Conservation (phyloP, 495 filamentous ascomycete species). For the Rhizodiscina lignyota region DNA sequence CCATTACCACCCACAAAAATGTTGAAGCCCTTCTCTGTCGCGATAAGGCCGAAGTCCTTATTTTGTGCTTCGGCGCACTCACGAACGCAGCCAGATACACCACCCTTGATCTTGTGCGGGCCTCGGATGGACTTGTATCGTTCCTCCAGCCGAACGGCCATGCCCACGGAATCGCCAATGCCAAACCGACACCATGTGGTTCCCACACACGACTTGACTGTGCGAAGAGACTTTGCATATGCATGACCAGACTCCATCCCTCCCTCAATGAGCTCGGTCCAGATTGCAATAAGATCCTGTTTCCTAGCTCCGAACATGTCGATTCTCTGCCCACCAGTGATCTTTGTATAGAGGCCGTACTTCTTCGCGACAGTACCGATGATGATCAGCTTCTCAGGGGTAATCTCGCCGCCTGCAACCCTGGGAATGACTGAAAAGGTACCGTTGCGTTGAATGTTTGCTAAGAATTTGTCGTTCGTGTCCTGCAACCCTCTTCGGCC, state of each 20-base stretch:
- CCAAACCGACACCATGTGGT: constrained; percentile 93
- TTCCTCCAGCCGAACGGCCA: constrained; percentile 85
- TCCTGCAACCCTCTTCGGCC: constrained; percentile 71
- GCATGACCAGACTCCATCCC: constrained; percentile 96
- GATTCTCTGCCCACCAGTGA: constrained; percentile 88
- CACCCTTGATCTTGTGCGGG: constrained; percentile 91
- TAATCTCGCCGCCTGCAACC: constrained; percentile 79
- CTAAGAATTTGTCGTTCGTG: constrained; percentile 87
- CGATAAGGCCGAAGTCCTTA: constrained; percentile 92
- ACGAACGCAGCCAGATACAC: constrained; percentile 79
- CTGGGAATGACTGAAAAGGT: constrained; percentile 85
- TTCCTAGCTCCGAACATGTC: constrained; percentile 93
- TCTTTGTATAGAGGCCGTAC: constrained; percentile 82
- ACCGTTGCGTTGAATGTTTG: constrained; percentile 87
- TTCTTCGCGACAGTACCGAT: constrained; percentile 83
- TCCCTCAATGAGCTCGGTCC: constrained; percentile 66
- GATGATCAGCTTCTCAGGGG: constrained; percentile 72
- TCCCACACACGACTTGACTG: constrained; percentile 90
- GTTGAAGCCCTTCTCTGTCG: constrained; percentile 91
- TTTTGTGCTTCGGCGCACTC: constrained; percentile 95
- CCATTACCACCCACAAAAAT: constrained; percentile 90
- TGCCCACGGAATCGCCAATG: constrained; percentile 89
- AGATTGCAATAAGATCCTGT: constrained; percentile 81
- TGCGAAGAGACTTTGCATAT: constrained; percentile 82
- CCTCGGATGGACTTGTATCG: constrained; percentile 84